phyloP scores from a whole-genome alignment of 1,284 basidiomycete genomes.

The Ganoderma sinense region DNA sequence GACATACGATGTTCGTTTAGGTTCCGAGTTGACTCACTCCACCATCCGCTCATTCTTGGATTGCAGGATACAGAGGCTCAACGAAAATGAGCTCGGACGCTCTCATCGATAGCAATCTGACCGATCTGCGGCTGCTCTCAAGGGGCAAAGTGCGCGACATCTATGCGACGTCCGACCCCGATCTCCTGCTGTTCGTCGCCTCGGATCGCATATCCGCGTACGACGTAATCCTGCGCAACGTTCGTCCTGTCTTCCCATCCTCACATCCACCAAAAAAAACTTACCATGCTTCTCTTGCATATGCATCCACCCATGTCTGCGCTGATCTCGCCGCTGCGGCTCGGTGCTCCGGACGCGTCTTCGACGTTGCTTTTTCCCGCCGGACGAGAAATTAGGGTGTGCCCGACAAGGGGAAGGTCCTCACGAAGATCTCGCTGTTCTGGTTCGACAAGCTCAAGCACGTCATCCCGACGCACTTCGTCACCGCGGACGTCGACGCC shows the following conservation, averaged over 20 bases:
- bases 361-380: not conserved
- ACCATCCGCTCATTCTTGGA: not conserved
- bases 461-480: conserved; percentile 89
- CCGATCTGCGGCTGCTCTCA: conserved; percentile 71
- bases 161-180: conserved; percentile 74
- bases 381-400: conserved; percentile 73
- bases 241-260: conserved; percentile 49
- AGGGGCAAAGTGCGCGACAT: conserved; percentile 95
- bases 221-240: conserved; percentile 94
- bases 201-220: conserved; percentile 97
- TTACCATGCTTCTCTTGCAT: not conserved
- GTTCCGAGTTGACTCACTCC: not conserved
- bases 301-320: not conserved
- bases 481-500: conserved; percentile 75
- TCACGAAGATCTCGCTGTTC: conserved; percentile 92
- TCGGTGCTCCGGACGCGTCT: not conserved
- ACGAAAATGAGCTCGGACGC: conserved; percentile 36
- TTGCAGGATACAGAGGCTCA: not conserved
- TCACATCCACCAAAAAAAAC: not conserved
- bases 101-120: conserved; percentile 62
- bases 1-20: conserved; percentile 2
- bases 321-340: not conserved
- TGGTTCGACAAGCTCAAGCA: conserved; percentile 90
- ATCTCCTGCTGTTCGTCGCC: conserved; percentile 91
- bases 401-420: conserved; percentile 90